A percentile compares a stretch with the other conserved stretches of the same genome.
Conservation (phyloP, 164 flowering plant species). For the Paratinospora sagittata region DNA sequence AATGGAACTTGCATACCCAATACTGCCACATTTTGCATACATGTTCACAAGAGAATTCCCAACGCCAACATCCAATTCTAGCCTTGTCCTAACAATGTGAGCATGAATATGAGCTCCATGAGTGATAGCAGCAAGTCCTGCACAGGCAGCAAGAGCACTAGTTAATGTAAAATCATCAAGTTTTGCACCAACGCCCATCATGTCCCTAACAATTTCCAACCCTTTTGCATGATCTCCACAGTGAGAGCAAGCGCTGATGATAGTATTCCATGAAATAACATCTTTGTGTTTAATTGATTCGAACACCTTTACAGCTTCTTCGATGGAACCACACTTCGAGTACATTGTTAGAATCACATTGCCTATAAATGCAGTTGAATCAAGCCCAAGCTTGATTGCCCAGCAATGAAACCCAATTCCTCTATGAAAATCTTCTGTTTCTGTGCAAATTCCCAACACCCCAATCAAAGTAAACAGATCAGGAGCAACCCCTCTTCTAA, state of each 20-base stretch:
- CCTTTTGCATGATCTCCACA: conserved; percentile 42
- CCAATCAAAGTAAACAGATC: conserved; percentile 58
- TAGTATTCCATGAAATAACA: conserved; percentile 65
- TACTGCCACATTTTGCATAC: conserved; percentile 78
- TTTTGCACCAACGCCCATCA: conserved; percentile 35
- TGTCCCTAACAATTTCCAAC: conserved; percentile 38
- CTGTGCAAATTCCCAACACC: conserved; percentile 33
- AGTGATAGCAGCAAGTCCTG: conserved; percentile 43
- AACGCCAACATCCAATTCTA: conserved; percentile 42
- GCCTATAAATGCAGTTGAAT: conserved; percentile 40
- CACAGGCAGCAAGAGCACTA: conserved; percentile 55
- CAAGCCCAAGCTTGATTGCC: conserved; percentile 45
- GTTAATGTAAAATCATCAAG: conserved; percentile 63
- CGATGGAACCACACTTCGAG: conserved; percentile 34
- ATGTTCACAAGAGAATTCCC: conserved; percentile 66
- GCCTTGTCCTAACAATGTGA: conserved; percentile 38
- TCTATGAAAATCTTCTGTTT: conserved; percentile 22
- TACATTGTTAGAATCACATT: conserved; percentile 63
- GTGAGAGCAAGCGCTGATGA: conserved; percentile 52
- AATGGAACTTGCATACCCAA: conserved; percentile 31
- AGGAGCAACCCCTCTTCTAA: conserved; percentile 35
- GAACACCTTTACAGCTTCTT: conserved; percentile 46
- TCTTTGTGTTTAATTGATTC: conserved; percentile 44
- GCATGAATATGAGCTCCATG: conserved; percentile 59
- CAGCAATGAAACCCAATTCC: conserved; percentile 47